Percentiles rank a stretch among this genome's conserved stretches.
phyloP scores from a whole-genome alignment of 2,329 filamentous ascomycete genomes.

The Gaeumannomyces sp. region DNA sequence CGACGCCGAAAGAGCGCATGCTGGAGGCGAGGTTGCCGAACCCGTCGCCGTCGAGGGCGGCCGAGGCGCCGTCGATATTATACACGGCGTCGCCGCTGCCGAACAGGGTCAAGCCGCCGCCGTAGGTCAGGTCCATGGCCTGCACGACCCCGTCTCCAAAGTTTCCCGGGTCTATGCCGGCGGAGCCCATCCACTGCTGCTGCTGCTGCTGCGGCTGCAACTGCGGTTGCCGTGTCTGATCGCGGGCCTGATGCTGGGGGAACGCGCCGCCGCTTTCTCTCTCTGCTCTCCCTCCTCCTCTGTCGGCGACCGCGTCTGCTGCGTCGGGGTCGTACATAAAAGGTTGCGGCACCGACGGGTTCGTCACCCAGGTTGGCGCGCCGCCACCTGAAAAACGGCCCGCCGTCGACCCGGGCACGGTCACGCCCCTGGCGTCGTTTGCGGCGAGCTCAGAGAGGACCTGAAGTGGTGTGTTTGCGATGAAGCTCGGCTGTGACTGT shows the following conservation, averaged over 20 bases:
- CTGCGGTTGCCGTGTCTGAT: not conserved
- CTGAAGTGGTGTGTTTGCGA: not conserved
- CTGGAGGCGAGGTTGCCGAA: slow-evolving; percentile 20
- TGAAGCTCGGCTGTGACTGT: slow-evolving; percentile 13
- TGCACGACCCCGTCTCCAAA: slow-evolving; percentile 36
- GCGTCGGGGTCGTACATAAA: slow-evolving; percentile 31
- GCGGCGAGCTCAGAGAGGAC: not conserved
- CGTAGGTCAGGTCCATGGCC: slow-evolving; percentile 37
- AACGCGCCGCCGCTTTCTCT: slow-evolving; percentile 11
- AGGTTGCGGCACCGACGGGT: slow-evolving; percentile 20
- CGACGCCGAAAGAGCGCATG: slow-evolving; percentile 27
- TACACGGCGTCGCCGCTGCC: slow-evolving; percentile 4
- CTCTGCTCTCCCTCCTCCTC: not conserved
- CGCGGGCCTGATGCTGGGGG: not conserved
- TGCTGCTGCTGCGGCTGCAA: slow-evolving; percentile 9
- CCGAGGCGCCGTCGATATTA: not conserved
- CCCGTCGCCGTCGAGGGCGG: slow-evolving; percentile 10
- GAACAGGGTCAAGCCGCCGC: slow-evolving; percentile 22
- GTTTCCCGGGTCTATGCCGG: slow-evolving; percentile 29
- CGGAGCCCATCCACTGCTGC: slow-evolving; percentile 13
- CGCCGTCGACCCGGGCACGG: not conserved
- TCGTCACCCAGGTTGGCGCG: not conserved
- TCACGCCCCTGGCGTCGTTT: not conserved
- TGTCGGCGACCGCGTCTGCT: not conserved
- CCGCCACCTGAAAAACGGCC: not conserved